These are phyloP conservation scores for Santalum album DNA, from an alignment of 164 flowering plant genomes.

Conservation along the genomic window DNA sequence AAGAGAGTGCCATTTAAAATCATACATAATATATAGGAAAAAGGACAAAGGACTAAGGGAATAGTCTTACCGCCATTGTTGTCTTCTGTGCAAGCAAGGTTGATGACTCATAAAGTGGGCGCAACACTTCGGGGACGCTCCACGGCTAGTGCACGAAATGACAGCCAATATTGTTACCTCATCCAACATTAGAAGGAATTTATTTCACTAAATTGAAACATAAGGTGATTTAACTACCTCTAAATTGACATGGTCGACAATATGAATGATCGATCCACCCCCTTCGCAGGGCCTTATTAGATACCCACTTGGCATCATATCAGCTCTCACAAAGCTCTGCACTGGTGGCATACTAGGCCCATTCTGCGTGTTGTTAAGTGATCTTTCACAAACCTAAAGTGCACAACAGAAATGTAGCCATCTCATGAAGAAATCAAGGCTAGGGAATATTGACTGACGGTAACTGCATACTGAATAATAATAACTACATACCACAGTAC, in stretches of 20 bases:
- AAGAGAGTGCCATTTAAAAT: too few species aligned
- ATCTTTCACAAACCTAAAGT: constrained; percentile 51
- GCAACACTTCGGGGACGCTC: constrained; percentile 67
- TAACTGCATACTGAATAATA: neutral
- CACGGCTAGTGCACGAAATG: constrained; percentile 40
- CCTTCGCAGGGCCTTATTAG: constrained; percentile 78
- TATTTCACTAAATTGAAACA: too few species aligned
- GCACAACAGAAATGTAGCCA: neutral
- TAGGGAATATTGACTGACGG: neutral
- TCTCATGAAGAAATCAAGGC: neutral
- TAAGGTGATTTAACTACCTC: constrained; percentile 29
- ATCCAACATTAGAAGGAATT: neutral
- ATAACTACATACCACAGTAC: constrained; percentile 47
- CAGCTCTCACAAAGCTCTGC: constrained; percentile 62
- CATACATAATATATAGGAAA: too few species aligned
- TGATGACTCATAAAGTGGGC: constrained; percentile 70
- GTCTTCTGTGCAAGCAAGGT: constrained; percentile 60
- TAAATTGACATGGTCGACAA: constrained; percentile 69
- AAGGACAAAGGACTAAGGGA: neutral
- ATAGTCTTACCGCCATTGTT: constrained; percentile 45
- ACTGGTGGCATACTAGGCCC: constrained; percentile 61
- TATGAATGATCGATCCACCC: constrained; percentile 70
- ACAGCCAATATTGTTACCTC: constrained; percentile 4
- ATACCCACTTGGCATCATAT: constrained; percentile 74
- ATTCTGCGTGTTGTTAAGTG: constrained; percentile 62